These are phyloP conservation scores for Phoma sp. DNA, from an alignment of 2,329 filamentous ascomycete genomes.

Conservation along the genomic window DNA sequence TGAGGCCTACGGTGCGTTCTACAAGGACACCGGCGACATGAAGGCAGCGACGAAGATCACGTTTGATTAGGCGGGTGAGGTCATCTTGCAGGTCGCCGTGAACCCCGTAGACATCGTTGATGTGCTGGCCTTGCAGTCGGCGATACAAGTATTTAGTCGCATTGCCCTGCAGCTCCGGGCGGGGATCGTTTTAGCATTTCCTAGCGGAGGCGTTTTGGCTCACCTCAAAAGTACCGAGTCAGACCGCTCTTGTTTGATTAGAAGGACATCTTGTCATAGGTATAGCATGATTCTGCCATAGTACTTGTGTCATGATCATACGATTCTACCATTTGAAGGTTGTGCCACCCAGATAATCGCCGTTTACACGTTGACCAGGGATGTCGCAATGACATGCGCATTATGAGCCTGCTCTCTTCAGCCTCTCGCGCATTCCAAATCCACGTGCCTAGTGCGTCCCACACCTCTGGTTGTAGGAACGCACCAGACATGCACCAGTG, in stretches of 20 bases:
- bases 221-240: slow-evolving; percentile 22
- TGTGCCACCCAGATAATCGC: slow-evolving; percentile 16
- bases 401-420: slow-evolving; percentile 5
- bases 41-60: slow-evolving; percentile 91
- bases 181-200: slow-evolving; percentile 21
- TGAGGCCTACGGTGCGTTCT: slow-evolving; percentile 93
- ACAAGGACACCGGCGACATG: slow-evolving; percentile 84
- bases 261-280: slow-evolving; percentile 6
- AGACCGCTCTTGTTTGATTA: slow-evolving; percentile 17
- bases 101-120: background rate
- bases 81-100: slow-evolving; percentile 8
- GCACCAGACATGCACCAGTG: slow-evolving; percentile 12
- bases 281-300: slow-evolving; percentile 1
- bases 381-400: slow-evolving; percentile 4
- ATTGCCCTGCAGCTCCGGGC: slow-evolving; percentile 25
- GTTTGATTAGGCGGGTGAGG: slow-evolving; percentile 65
- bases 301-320: slow-evolving; percentile 14
- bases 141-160: slow-evolving; percentile 16
- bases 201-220: slow-evolving; percentile 35
- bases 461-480: slow-evolving; percentile 18
- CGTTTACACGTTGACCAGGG: slow-evolving; percentile 5
- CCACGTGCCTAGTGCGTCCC: slow-evolving; percentile 15
- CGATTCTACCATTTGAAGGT: slow-evolving; percentile 3
- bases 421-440: slow-evolving; percentile 15
- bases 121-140: slow-evolving; percentile 13